Conservation (phyloP, 2,329 filamentous ascomycete genomes). For the Calonectria leucothoes region DNA sequence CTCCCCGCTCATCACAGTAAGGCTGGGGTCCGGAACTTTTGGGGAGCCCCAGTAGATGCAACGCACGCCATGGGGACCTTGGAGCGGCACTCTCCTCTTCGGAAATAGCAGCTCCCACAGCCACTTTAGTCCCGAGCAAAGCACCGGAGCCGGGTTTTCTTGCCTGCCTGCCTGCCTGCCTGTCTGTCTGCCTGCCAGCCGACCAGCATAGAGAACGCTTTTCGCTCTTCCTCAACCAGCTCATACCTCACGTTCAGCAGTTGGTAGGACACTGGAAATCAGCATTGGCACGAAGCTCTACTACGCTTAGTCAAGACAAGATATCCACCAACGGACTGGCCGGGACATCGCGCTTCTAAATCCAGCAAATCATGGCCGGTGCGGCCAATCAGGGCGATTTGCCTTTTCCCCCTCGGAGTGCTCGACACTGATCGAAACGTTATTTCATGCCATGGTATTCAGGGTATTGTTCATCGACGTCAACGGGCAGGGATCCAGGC, state of each 20-base stretch:
- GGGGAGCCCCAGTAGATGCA: background rate
- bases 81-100: background rate
- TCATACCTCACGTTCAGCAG: background rate
- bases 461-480: slow-evolving; percentile 14
- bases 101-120: slow-evolving; percentile 12
- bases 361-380: background rate
- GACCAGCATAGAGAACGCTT: background rate
- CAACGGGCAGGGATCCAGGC: slow-evolving; percentile 18
- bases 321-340: background rate
- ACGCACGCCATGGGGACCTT: background rate
- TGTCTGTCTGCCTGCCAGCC: background rate
- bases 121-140: background rate
- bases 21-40: slow-evolving; percentile 11
- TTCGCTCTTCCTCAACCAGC: background rate
- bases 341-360: background rate
- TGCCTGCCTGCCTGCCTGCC: background rate
- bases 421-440: background rate
- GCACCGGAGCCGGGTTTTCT: slow-evolving; percentile 1
- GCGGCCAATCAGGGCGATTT: background rate
- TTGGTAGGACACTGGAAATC: slow-evolving; percentile 1
- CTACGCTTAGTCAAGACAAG: background rate
- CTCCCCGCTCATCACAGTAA: slow-evolving; percentile 3
- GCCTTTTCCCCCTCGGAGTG: background rate
- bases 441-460: slow-evolving; percentile 9
- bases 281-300: background rate